These are phyloP conservation scores for Phytophthora idaei DNA, from an alignment of 352 stramenopile genomes.

Conservation along the genomic window DNA sequence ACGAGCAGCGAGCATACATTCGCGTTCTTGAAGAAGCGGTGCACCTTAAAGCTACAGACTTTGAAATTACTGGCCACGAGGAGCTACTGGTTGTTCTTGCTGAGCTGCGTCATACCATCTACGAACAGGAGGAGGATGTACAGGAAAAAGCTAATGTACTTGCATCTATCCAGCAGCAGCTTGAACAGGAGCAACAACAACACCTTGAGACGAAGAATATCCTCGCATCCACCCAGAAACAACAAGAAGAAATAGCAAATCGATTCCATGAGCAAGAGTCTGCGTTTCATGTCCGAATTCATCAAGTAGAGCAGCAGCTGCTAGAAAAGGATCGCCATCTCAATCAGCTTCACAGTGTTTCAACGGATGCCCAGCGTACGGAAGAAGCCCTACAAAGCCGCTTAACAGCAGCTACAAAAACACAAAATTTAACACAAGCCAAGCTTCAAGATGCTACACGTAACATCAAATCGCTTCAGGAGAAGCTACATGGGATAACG, in stretches of 20 bases:
- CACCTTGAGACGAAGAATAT: slow-evolving; percentile 31
- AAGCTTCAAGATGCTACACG: slow-evolving; percentile 36
- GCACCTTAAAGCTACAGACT: slow-evolving; percentile 71
- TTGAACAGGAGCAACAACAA: slow-evolving; percentile 33
- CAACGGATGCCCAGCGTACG: slow-evolving; percentile 15
- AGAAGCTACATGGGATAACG: slow-evolving; percentile 17
- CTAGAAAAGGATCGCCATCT: slow-evolving; percentile 32
- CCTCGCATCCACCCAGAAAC: slow-evolving; percentile 13
- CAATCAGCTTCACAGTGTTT: slow-evolving; percentile 14
- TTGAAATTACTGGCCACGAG: slow-evolving; percentile 73
- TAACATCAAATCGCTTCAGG: slow-evolving; percentile 21
- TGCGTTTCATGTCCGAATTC: slow-evolving; percentile 31
- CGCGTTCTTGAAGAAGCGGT: slow-evolving; percentile 80
- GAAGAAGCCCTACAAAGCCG: slow-evolving; percentile 32
- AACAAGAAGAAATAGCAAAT: slow-evolving; percentile 30
- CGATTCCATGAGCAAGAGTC: slow-evolving; percentile 38
- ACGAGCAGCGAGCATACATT: slow-evolving; percentile 72
- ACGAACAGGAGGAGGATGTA: slow-evolving; percentile 69
- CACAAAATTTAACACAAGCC: slow-evolving; percentile 28
- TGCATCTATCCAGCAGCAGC: slow-evolving; percentile 18
- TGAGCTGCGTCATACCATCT: slow-evolving; percentile 80
- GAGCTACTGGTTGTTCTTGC: slow-evolving; percentile 77
- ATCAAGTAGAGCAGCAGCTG: slow-evolving; percentile 36
- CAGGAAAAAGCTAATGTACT: slow-evolving; percentile 30
- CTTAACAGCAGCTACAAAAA: slow-evolving; percentile 28